A percentile compares a stretch with the other conserved stretches of the same genome.
Evolutionary conservation across 2,329 filamentous ascomycete genomes (phyloP).

Genomic region (Alternaria brassicae): DNA sequence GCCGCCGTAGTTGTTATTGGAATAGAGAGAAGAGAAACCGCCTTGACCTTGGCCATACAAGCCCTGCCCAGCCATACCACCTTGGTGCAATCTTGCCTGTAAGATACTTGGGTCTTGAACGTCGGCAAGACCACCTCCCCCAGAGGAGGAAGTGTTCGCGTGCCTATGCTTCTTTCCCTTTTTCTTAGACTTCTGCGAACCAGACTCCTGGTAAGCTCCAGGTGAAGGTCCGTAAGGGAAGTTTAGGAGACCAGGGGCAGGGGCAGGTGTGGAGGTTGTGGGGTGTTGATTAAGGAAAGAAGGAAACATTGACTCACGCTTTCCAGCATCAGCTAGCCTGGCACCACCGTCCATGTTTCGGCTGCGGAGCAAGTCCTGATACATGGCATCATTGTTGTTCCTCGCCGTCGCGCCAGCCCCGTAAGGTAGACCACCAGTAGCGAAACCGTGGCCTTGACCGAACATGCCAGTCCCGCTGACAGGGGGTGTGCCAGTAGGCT

Average conservation of each 20-base stretch:
- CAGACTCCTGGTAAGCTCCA: conserved; percentile 88
- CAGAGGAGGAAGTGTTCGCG: conserved; percentile 99
- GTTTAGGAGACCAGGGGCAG: conserved; percentile 88
- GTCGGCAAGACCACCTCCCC: conserved; percentile 99
- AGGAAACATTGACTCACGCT: conserved; percentile 99
- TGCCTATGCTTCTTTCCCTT: conserved; percentile 99
- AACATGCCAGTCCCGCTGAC: conserved; percentile 83
- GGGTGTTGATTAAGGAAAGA: conserved; percentile 87
- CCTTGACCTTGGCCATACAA: conserved; percentile 88
- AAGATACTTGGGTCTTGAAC: conserved; percentile 99
- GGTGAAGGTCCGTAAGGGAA: conserved; percentile 88
- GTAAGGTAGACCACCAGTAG: conserved; percentile 70
- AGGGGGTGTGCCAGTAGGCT: conserved; percentile 92
- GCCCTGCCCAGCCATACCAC: conserved; percentile 81
- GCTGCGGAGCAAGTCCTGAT: conserved; percentile 78
- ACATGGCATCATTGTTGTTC: conserved; percentile 77
- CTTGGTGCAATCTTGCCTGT: conserved; percentile 95
- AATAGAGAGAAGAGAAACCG: conserved; percentile 92
- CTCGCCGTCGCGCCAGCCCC: conserved; percentile 67
- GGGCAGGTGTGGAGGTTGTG: conserved; percentile 81
- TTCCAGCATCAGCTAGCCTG: conserved; percentile 83
- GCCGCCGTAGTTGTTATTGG: conserved; percentile 60
- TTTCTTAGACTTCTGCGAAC: conserved; percentile 95
- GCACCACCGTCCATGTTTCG: conserved; percentile 66
- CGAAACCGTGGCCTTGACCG: conserved; percentile 85